These are phyloP conservation scores for Leccinum griseonigrum DNA, from an alignment of 1,284 basidiomycete species.

Conservation along the genomic window DNA sequence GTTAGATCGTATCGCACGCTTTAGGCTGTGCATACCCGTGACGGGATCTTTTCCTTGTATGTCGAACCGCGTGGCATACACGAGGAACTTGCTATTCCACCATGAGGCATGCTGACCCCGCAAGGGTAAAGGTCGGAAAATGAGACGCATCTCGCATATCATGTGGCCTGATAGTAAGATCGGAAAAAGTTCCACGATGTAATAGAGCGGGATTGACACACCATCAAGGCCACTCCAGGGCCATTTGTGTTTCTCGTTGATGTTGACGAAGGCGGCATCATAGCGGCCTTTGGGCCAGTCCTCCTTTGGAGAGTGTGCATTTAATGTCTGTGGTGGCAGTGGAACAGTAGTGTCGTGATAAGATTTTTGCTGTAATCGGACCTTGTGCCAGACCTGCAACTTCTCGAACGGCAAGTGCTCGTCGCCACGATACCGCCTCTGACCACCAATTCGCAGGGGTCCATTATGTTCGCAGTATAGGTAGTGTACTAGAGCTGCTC, in stretches of 20 bases:
- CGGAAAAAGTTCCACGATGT: background rate
- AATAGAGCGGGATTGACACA: background rate
- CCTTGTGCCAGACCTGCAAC: background rate
- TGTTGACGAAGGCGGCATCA: background rate
- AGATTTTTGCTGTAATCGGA: background rate
- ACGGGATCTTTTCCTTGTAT: background rate
- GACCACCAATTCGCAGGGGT: background rate
- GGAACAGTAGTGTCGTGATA: background rate
- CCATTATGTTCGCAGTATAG: background rate
- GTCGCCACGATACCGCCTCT: background rate
- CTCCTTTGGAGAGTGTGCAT: background rate
- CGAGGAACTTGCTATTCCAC: background rate
- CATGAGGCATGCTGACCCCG: too few relatives aligned
- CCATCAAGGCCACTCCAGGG: background rate
- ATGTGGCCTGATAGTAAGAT: background rate
- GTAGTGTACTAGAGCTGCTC: background rate
- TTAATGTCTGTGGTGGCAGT: background rate
- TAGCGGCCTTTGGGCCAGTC: background rate
- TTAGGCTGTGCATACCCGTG: background rate
- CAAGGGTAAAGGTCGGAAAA: background rate
- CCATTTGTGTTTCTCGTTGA: background rate
- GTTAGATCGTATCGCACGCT: background rate
- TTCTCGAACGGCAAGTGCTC: background rate
- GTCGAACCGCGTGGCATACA: background rate
- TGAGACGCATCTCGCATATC: background rate